phyloP scores from a whole-genome alignment of 2,329 filamentous ascomycete species.

The Beauveria sp. region DNA sequence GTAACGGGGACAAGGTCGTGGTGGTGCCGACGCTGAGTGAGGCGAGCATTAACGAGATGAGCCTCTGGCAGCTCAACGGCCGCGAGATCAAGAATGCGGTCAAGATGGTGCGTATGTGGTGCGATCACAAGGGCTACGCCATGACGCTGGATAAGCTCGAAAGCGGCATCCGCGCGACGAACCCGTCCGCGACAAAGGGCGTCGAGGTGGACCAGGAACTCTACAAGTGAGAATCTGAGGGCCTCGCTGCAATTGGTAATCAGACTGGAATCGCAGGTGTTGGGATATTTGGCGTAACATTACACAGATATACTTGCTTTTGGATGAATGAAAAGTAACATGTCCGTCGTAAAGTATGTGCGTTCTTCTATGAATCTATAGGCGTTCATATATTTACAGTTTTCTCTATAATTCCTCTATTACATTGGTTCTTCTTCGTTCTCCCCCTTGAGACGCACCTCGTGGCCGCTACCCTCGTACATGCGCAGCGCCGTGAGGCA shows the following conservation, averaged over 20 bases:
- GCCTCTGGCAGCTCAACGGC: conserved; percentile 35
- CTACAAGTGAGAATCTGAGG: background rate
- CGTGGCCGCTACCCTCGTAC: conserved; percentile 57
- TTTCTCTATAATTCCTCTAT: too few species aligned
- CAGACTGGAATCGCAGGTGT: background rate
- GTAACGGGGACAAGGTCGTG: background rate
- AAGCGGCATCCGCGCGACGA: conserved; percentile 38
- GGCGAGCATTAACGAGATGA: conserved; percentile 30
- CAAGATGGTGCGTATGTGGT: conserved; percentile 39
- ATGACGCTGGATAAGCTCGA: conserved; percentile 36
- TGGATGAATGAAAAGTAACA: background rate
- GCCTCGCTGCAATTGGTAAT: background rate
- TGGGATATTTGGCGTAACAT: background rate
- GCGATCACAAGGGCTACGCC: conserved; percentile 33
- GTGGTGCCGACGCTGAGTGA: conserved; percentile 18
- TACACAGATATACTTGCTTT: background rate
- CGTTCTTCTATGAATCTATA: background rate
- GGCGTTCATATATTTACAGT: background rate
- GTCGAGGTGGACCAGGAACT: conserved; percentile 13
- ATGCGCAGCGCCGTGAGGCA: conserved; percentile 53
- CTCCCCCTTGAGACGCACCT: conserved; percentile 45
- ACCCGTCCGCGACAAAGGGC: conserved; percentile 32
- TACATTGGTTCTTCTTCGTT: conserved; percentile 20
- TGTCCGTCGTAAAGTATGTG: too few species aligned
- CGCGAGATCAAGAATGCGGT: conserved; percentile 40